phyloP scores from a whole-genome alignment of 2,329 filamentous ascomycete species.

The Paracoccidioides brasiliensis region DNA sequence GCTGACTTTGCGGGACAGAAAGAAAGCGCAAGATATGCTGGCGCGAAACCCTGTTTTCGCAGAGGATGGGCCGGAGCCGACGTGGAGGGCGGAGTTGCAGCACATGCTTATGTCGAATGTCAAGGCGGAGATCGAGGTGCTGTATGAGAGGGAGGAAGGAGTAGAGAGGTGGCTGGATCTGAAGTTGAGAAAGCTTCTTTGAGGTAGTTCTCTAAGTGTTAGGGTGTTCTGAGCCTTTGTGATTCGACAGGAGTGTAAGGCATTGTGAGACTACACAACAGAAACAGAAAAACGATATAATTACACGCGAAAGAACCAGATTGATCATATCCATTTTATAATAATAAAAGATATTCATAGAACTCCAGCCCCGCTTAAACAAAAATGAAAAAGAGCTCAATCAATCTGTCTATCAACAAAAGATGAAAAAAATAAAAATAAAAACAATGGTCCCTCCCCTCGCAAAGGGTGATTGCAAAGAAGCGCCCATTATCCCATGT shows the following conservation, averaged over 20 bases:
- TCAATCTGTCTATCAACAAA: neutral
- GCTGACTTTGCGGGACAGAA: conserved; percentile 42
- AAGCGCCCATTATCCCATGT: neutral
- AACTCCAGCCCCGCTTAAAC: neutral
- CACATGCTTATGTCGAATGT: conserved; percentile 48
- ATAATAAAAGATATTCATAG: conserved; percentile 1
- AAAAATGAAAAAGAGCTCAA: neutral
- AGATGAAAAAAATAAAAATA: conserved; percentile 9
- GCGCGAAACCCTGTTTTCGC: conserved; percentile 29
- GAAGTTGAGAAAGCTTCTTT: conserved; percentile 15
- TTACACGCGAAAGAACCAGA: neutral
- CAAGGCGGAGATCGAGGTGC: conserved; percentile 49
- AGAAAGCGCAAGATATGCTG: conserved; percentile 43
- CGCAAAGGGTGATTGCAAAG: no score
- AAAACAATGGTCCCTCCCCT: neutral
- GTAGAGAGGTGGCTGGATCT: conserved; percentile 33
- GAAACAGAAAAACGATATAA: neutral
- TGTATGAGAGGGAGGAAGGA: conserved; percentile 33
- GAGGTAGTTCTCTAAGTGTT: neutral
- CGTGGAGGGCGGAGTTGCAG: conserved; percentile 43
- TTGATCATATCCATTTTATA: neutral
- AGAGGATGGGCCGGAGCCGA: conserved; percentile 31
- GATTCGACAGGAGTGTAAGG: no score
- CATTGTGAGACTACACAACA: neutral
- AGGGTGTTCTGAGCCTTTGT: neutral